Conservation (phyloP, 768 basidiomycete species). For the Mrakia blollopis region DNA sequence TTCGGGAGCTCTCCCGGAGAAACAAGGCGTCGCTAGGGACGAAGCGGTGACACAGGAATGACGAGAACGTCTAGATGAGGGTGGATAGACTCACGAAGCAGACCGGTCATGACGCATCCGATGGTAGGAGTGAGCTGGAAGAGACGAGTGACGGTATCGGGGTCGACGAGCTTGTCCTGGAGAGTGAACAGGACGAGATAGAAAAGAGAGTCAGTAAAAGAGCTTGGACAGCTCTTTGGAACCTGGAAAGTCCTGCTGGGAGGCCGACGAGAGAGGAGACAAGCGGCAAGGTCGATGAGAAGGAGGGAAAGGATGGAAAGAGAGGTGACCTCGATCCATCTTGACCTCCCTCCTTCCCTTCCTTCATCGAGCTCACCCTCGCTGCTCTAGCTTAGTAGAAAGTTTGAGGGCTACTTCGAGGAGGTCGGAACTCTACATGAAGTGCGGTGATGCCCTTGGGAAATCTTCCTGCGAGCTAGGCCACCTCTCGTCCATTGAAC, state of each 20-base stretch:
- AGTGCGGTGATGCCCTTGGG: too few species aligned
- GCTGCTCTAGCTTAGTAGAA: too few species aligned
- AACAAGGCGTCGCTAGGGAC: too few species aligned
- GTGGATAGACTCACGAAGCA: constrained; percentile 61
- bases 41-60: too few species aligned
- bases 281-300: background rate
- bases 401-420: too few species aligned
- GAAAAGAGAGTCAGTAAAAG: background rate
- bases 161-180: constrained; percentile 95
- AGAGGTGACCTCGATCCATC: background rate
- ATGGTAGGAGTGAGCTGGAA: constrained; percentile 95
- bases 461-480: too few species aligned
- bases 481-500: too few species aligned
- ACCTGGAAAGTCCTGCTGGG: background rate
- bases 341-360: background rate
- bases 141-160: constrained; percentile 86
- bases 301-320: background rate
- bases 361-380: too few species aligned
- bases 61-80: background rate
- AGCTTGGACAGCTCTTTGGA: too few species aligned
- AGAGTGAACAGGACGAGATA: background rate
- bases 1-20: too few species aligned
- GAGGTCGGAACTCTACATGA: too few species aligned
- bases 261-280: background rate
- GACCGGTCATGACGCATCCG: constrained; percentile 97